A percentile compares a stretch with the other conserved stretches of the same genome.
These are phyloP conservation scores for Zygoascus hellenicus DNA, from an alignment of 1,139 yeast genomes.

Conservation along the genomic window DNA sequence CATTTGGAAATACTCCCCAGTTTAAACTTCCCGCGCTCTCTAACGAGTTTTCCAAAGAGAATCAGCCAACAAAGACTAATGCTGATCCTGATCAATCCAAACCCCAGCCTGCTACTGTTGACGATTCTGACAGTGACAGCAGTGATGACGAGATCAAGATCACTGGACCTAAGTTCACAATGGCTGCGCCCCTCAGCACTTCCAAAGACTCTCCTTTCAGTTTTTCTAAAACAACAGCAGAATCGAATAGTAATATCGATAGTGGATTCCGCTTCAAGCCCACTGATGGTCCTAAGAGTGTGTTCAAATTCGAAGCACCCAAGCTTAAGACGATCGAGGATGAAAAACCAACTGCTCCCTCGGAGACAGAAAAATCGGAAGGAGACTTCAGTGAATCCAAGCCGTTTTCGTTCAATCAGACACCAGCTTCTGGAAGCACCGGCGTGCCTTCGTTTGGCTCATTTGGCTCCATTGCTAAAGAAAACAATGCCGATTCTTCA, in stretches of 20 bases:
- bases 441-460: not conserved
- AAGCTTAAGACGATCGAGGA: not conserved
- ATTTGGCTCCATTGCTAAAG: not conserved
- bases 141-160: conserved; percentile 19
- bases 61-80: not conserved
- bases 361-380: too few relatives aligned
- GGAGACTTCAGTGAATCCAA: conserved; percentile 1
- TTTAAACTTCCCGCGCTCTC: not conserved
- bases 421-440: not conserved
- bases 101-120: not conserved
- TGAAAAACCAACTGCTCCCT: not conserved
- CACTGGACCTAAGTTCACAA: conserved; percentile 22
- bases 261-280: conserved; percentile 6
- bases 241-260: not conserved
- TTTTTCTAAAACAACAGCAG: not conserved
- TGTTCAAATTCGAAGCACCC: conserved; percentile 13
- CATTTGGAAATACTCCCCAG: conserved; percentile 1
- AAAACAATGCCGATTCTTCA: too few relatives aligned
- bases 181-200: conserved; percentile 19
- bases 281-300: conserved; percentile 2
- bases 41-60: not conserved
- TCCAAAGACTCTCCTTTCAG: conserved; percentile 21
- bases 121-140: conserved; percentile 19
- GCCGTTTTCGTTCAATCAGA: not conserved
- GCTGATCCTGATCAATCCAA: not conserved